Percentiles rank a stretch among this genome's conserved stretches.
Evolutionary conservation across 352 stramenopile genomes (phyloP).

Genomic region (Pythium brassicae): DNA sequence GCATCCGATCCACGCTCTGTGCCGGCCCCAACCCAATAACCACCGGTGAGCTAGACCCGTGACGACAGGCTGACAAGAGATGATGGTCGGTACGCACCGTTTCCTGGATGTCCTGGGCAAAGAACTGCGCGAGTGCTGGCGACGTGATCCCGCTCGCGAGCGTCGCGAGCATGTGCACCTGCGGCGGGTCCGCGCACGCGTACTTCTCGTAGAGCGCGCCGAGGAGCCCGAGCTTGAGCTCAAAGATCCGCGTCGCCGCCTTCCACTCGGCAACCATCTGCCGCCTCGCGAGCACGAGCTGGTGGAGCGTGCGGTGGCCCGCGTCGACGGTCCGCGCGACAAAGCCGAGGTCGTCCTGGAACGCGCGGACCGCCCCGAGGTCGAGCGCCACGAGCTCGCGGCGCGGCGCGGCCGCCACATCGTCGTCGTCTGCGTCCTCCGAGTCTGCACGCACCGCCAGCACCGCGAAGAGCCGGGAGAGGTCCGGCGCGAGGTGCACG

Average conservation of each 20-base stretch:
- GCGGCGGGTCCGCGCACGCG: constrained; percentile 48
- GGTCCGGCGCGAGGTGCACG: constrained; percentile 27
- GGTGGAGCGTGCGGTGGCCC: constrained; percentile 24
- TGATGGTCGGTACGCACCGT: constrained; percentile 37
- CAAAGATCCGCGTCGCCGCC: constrained; percentile 69
- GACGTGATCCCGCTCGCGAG: constrained; percentile 53
- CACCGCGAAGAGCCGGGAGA: constrained; percentile 37
- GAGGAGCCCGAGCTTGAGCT: constrained; percentile 74
- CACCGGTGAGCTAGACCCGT: too few relatives aligned
- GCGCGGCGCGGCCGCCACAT: neutral
- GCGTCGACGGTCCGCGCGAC: constrained; percentile 23
- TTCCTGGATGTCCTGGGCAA: constrained; percentile 80
- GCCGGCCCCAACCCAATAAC: too few relatives aligned
- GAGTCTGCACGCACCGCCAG: neutral
- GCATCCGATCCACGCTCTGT: constrained; percentile 58
- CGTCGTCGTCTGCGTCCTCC: too few relatives aligned
- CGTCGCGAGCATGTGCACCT: constrained; percentile 70
- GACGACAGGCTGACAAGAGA: neutral
- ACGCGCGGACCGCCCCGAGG: constrained; percentile 21
- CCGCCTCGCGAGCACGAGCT: constrained; percentile 21
- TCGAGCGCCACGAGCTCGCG: constrained; percentile 39
- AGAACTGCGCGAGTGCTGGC: constrained; percentile 68
- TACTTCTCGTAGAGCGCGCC: constrained; percentile 80
- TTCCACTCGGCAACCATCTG: constrained; percentile 69
- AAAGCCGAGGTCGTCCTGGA: constrained; percentile 28